Conservation (phyloP, 148 eudicot species). For the Cornus kousa region DNA sequence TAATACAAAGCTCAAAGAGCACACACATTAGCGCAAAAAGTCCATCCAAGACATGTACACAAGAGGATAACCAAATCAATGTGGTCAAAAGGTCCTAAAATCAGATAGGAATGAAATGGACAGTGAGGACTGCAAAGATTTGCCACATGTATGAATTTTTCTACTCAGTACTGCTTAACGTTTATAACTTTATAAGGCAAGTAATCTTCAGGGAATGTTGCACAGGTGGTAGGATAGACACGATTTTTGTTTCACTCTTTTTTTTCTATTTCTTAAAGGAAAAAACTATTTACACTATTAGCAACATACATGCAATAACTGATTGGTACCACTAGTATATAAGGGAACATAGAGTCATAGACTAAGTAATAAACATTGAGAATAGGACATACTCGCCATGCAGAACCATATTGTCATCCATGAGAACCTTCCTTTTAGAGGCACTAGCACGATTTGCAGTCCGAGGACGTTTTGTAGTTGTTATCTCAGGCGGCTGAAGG, state of each 20-base stretch:
- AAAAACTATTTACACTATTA: background rate
- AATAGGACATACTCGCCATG: slow-evolving; percentile 91
- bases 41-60: background rate
- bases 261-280: too few relatives aligned
- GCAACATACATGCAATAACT: background rate
- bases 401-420: slow-evolving; percentile 87
- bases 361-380: background rate
- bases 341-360: background rate
- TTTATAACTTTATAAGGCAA: too few relatives aligned
- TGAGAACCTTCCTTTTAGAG: slow-evolving; percentile 75
- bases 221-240: background rate
- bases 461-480: slow-evolving; percentile 59
- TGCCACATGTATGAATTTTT: background rate
- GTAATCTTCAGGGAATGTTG: background rate
- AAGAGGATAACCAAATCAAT: background rate
- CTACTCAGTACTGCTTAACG: background rate
- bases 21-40: too few relatives aligned
- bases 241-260: too few relatives aligned
- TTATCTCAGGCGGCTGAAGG: slow-evolving; percentile 32
- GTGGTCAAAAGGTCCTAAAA: background rate
- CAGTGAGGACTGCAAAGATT: background rate
- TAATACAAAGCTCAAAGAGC: background rate
- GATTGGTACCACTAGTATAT: background rate
- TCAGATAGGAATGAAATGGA: slow-evolving; percentile 3
- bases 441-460: slow-evolving; percentile 46